Evolutionary conservation across 2,329 filamentous ascomycete species (phyloP).

Genomic region (Venturiaceae sp.): DNA sequence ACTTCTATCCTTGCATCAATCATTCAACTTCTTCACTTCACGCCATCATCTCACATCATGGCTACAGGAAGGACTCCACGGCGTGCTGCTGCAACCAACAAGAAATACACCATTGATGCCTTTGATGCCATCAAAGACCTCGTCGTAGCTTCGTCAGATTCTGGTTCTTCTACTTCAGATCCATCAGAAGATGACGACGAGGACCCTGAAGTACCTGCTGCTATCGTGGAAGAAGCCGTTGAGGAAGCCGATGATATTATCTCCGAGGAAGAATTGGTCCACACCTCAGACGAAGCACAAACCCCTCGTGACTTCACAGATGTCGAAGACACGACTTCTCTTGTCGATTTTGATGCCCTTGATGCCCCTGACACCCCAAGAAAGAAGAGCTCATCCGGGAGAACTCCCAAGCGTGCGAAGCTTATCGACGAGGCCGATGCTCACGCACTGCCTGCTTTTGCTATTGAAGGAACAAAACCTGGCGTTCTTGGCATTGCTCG

Average conservation of each 20-base stretch:
- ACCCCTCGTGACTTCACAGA: neutral
- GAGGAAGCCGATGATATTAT: neutral
- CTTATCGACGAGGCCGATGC: neutral
- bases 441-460: neutral
- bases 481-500: neutral
- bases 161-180: neutral
- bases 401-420: neutral
- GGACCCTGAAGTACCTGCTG: neutral
- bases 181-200: neutral
- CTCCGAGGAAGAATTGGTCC: neutral
- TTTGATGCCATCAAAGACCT: constrained; percentile 5
- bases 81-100: neutral
- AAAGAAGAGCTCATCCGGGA: neutral
- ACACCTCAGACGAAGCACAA: neutral
- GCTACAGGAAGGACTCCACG: neutral
- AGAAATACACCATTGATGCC: constrained; percentile 5
- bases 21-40: neutral
- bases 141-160: neutral
- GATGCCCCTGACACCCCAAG: no score
- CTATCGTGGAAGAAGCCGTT: neutral
- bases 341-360: neutral
- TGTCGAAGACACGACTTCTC: neutral
- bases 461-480: neutral
- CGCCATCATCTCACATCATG: neutral
- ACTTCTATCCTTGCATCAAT: neutral